These are phyloP conservation scores for Ganoderma multipileum DNA, from an alignment of 1,284 basidiomycete genomes.

Conservation along the genomic window DNA sequence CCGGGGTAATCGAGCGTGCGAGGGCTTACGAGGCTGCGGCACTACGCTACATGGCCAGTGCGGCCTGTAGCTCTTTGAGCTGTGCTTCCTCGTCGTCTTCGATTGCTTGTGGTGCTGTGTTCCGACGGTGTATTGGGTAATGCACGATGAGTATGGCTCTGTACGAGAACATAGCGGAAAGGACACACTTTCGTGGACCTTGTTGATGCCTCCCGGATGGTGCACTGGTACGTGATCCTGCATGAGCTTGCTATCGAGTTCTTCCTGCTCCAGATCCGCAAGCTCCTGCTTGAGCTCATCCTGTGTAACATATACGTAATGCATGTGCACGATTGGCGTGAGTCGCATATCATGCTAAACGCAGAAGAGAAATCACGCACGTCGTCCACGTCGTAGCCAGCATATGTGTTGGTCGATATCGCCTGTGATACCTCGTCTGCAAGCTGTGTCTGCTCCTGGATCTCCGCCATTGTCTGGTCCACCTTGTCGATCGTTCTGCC, in stretches of 20 bases:
- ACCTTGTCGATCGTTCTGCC: slow-evolving; percentile 90
- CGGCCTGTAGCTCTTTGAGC: slow-evolving; percentile 91
- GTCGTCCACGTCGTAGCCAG: slow-evolving; percentile 76
- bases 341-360: background rate
- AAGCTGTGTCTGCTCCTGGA: slow-evolving; percentile 93
- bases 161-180: slow-evolving; percentile 10
- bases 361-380: slow-evolving; percentile 46
- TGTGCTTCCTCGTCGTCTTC: slow-evolving; percentile 97
- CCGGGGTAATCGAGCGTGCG: slow-evolving; percentile 13
- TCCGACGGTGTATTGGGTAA: slow-evolving; percentile 19
- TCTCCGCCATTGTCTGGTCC: slow-evolving; percentile 89
- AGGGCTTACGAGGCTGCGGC: slow-evolving; percentile 13
- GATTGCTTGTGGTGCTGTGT: slow-evolving; percentile 54
- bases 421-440: slow-evolving; percentile 97
- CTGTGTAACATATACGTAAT: slow-evolving; percentile 47
- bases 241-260: slow-evolving; percentile 86
- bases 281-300: slow-evolving; percentile 87
- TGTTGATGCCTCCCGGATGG: slow-evolving; percentile 70
- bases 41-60: slow-evolving; percentile 77
- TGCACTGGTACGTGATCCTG: slow-evolving; percentile 94
- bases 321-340: background rate
- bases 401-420: slow-evolving; percentile 83
- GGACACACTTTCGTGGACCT: slow-evolving; percentile 62
- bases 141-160: slow-evolving; percentile 20
- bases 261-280: slow-evolving; percentile 91